phyloP scores from a whole-genome alignment of 2,329 filamentous ascomycete genomes.

The Botrytis deweyae region DNA sequence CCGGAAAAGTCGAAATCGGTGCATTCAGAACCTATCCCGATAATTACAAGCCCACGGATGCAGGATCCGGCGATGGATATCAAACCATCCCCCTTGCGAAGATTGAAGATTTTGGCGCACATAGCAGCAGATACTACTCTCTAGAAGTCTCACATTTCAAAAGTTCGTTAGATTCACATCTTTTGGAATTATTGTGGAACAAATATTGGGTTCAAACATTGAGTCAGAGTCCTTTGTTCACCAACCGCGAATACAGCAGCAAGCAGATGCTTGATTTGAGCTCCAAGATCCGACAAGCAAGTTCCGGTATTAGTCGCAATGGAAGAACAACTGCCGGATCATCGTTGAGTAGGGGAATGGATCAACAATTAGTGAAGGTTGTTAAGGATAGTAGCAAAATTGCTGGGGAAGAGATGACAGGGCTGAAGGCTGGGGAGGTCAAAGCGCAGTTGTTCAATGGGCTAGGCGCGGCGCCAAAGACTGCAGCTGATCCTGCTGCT shows the following conservation, averaged over 20 bases:
- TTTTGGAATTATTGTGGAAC: constrained; percentile 92
- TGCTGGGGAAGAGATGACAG: constrained; percentile 51
- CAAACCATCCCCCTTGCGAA: constrained; percentile 87
- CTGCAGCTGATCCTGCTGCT: constrained; percentile 1
- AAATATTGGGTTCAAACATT: constrained; percentile 99
- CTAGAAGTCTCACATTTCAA: constrained; percentile 94
- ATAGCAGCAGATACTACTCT: constrained; percentile 85
- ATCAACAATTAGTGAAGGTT: constrained; percentile 54
- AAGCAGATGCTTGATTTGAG: constrained; percentile 90
- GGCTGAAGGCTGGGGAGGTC: constrained; percentile 46
- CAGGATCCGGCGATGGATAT: constrained; percentile 55
- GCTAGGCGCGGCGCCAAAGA: constrained; percentile 28
- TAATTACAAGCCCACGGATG: constrained; percentile 60
- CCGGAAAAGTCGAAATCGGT: constrained; percentile 92
- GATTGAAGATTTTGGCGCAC: constrained; percentile 92
- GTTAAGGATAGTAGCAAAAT: constrained; percentile 58
- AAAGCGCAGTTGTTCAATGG: constrained; percentile 51
- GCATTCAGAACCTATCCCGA: constrained; percentile 90
- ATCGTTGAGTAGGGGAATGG: constrained; percentile 33
- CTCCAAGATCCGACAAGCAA: constrained; percentile 73
- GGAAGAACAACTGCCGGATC: constrained; percentile 35
- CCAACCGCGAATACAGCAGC: constrained; percentile 88
- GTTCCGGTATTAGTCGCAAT: constrained; percentile 42
- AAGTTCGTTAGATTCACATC: constrained; percentile 80
- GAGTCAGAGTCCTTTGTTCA: constrained; percentile 84